These are phyloP conservation scores for Lactuca saligna DNA, from an alignment of 129 eudicot species.

Conservation along the genomic window DNA sequence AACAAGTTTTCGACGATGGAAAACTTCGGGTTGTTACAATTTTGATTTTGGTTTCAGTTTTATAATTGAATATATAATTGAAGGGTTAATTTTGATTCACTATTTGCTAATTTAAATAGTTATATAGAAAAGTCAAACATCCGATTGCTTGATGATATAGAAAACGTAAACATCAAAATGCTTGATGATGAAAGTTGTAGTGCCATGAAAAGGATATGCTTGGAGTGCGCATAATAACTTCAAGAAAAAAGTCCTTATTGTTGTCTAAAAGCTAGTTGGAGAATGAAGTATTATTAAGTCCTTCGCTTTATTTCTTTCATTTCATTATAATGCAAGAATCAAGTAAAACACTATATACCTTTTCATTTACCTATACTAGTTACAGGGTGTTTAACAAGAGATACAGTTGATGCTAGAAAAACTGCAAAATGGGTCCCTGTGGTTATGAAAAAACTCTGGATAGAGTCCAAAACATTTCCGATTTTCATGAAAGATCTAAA, in stretches of 20 bases:
- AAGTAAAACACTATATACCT: not conserved
- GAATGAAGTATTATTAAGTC: conserved; percentile 23
- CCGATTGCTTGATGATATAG: not conserved
- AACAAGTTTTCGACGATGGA: no score
- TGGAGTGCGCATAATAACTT: conserved; percentile 23
- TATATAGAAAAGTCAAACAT: no score
- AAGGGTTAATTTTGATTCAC: no score
- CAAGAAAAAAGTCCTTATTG: conserved; percentile 11
- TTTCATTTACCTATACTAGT: not conserved
- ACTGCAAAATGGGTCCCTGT: no score
- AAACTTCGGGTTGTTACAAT: accelerated
- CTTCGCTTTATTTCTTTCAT: not conserved
- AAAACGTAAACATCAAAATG: not conserved
- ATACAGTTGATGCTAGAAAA: conserved; percentile 13
- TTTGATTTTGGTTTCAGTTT: no score
- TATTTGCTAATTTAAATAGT: no score
- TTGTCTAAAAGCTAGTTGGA: not conserved
- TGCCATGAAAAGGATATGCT: conserved; percentile 2
- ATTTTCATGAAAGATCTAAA: no score
- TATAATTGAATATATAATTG: no score
- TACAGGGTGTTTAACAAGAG: conserved; percentile 28
- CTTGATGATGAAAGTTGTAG: not conserved
- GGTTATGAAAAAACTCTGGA: no score
- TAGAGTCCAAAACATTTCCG: no score
- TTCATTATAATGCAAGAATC: not conserved